Percentiles rank a stretch among this genome's conserved stretches.
Conservation (phyloP, 108 stramenopile species). For the Skeletonema grethae region DNA sequence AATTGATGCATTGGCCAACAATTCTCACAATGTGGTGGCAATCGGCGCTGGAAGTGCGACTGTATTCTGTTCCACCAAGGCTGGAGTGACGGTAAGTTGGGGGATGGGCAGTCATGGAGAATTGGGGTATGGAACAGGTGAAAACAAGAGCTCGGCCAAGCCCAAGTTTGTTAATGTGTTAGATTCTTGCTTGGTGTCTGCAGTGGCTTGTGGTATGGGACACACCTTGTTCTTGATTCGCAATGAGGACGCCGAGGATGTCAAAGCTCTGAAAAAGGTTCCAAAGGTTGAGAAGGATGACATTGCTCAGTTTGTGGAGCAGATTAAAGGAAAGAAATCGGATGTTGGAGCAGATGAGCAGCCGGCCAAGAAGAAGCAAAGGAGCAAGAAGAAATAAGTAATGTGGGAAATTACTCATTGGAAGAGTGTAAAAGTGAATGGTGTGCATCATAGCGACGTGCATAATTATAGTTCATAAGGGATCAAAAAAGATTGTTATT, state of each 20-base stretch:
- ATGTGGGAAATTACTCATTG: background rate
- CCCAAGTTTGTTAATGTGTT: constrained; percentile 78
- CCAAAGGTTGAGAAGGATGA: constrained; percentile 44
- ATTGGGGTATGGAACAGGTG: constrained; percentile 68
- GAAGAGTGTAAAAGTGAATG: background rate
- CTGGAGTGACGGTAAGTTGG: constrained; percentile 85
- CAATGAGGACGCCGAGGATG: constrained; percentile 69
- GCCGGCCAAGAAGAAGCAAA: constrained; percentile 36
- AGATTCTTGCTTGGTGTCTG: constrained; percentile 54
- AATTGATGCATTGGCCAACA: constrained; percentile 83
- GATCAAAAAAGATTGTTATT: background rate
- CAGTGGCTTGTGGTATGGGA: constrained; percentile 83
- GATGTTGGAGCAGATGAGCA: constrained; percentile 27
- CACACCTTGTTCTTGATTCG: constrained; percentile 73
- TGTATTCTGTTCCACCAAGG: constrained; percentile 67
- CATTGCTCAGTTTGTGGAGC: constrained; percentile 31
- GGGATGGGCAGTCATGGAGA: constrained; percentile 83
- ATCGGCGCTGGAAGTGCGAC: constrained; percentile 64
- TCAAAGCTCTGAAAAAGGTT: constrained; percentile 60
- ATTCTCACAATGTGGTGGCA: constrained; percentile 74
- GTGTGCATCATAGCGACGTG: constrained; percentile 4
- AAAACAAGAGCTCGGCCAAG: constrained; percentile 72
- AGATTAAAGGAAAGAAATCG: constrained; percentile 35
- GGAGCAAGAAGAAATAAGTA: constrained; percentile 7
- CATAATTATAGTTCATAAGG: background rate